Evolutionary conservation across 805 yeast genomes (phyloP), one percentile per base, ranked within the genome.

Genomic region (Candida xiaguanensis): DNA sequence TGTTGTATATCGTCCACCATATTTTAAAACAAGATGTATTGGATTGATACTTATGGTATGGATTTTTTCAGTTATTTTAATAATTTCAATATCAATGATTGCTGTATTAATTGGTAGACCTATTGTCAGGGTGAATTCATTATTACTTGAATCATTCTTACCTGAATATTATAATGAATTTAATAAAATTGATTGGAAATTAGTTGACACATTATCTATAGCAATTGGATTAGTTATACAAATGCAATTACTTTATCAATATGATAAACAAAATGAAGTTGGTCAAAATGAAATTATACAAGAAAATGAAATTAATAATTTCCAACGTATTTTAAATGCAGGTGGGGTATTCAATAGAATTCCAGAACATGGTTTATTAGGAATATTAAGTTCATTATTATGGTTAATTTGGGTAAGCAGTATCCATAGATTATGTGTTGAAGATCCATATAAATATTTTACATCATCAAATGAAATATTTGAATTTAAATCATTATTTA

Each of bases 1-100:
- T 2, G 76, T 90, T 20, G 96, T 90, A 2, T 95, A 90, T 61
- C 71, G 87, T 32, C 98, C 99, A 4, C 95, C 95, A 2, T 49
- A 72, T 36, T 86, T 91, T 58, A 72, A 78, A 37, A 23, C 52
- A 2, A 71, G 96, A 42, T 70, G 88, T 25, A 64, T 74, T 16
- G 62, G 52, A 0, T 55, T 85, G 31, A 59, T 77, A 16, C 45
- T 61, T 7, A 51, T 63, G 55, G 55, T 77, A 12, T 78, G 85
- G 78, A 40, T 65, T 2, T 73, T 71, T 49, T 64, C 70, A 1
- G 63, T 62, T 1, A 38, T 66, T 3, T 43, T 67, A 13, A 46
- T 63, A 13, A 36, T 65, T 17, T 31, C 43, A 5, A 30, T 59
- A 4, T 29, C 47, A 3, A 30, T 63, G 12, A 20, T 36, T 3